Evolutionary conservation across 441 rosid genomes (phyloP), one percentile per base, ranked within the genome.

Genomic region (Gossypium trilobum): DNA sequence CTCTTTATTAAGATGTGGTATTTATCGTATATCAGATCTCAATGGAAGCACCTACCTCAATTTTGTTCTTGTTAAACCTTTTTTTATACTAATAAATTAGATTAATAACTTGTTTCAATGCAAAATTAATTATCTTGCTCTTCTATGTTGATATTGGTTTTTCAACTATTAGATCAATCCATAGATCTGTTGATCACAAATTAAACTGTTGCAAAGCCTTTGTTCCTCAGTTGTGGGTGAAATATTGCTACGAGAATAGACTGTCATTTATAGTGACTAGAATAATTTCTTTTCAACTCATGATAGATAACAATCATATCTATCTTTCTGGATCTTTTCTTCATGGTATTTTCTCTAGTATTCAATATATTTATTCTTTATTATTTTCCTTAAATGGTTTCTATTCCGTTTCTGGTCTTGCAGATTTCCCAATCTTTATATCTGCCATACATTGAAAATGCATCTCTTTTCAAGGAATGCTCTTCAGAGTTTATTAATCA

Each of bases 401-500:
- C 31, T 64, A 1, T 64, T 64, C 33, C 22, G 54, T 44, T 42
- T 64, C 33, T 64, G 54, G 31, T 64, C 44, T 61, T 82, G 78
- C 88, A 95, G 97, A 89, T 95, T 73, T 87, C 95, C 0, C 90
- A 91, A 68, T 73, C 76, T 17, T 79, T 95, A 60, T 95, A 88
- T 73, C 50, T 86, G 86, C 86, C 89, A 46, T 89, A 72, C 73
- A 81, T 92, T 50, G 81, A 87, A 77, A 82, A 86, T 64, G 83
- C 89, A 60, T 60, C 88, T 25, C 87, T 95, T 54, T 87, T 95
- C 69, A 82, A 75, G 74, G 97, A 81, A 65, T 95, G 99, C 76
- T 91, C 99, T 13, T 68, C 86, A 0, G 98, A 92, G 82, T 89
- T 95, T 65, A 84, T 92, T 29, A 90, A 86, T 76, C 99, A 92